Base-by-base conservation (phyloP, 352 stramenopile genomes). In the Blastocystis sp. region DNA sequence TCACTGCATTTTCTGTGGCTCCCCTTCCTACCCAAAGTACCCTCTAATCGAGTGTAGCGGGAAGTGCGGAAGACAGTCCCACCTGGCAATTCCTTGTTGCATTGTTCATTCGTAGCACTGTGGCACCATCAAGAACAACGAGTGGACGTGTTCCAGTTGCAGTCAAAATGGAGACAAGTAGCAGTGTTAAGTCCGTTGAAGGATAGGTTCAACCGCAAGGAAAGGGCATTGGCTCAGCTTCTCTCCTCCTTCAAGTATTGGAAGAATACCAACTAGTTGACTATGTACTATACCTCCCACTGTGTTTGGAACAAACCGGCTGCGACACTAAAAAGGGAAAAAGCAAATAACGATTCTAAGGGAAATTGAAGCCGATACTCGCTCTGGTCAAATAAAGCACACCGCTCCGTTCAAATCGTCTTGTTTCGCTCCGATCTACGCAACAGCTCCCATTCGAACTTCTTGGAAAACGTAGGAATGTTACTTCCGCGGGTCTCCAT, bases 1-100 rank as follows among this genome's bases (percentile, higher is more conserved):
- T 57, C 68, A 77, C 28, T 77, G 68, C 42, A 77, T 77, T 14
- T 77, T 77, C 28, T 77, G 68, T 77, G 68, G 68, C 3, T 38
- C 68, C 6, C 4, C 24, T 59, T 40, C 42, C 14, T 77, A 77
- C 38, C 17, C 42, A 3, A 77, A 77, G 68, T 77, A 77, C 42
- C 68, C 68, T 19, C 52, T 77, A 21, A 48, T 77, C 3, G 68
- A 77, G 21, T 77, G 68, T 60, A 40, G 52, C 11, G 68, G 68
- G 3, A 77, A 77, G 38, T 77, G 68, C 42, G 68, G 68, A 4
- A 59, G 68, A 42, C 57, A 61, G 68, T 77, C 68, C 11, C 68
- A 77, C 60, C 38, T 77, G 42, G 68, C 60, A 42, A 3, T 14
- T 34, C 6, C n/a, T 24, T 9, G n/a, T 7, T 40, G 21, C 3